Evolutionary conservation across 148 eudicot species (phyloP), one percentile per base, ranked within the genome.

Genomic region (Rhododendron mucronatum): DNA sequence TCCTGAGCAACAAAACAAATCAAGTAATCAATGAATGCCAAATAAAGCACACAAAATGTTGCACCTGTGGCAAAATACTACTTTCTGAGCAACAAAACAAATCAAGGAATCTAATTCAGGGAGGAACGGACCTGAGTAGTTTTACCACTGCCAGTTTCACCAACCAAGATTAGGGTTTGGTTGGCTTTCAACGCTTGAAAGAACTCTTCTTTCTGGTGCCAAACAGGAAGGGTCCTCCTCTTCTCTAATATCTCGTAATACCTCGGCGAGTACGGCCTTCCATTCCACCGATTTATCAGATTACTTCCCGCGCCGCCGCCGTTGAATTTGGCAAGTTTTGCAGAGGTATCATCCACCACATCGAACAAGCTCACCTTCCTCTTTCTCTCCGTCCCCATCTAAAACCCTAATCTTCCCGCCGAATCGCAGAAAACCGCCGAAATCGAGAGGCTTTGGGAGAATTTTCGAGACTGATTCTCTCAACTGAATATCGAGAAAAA

Each of bases 71-170:
- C 7, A 33, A 71, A 30, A 16, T 16, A 55, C 18, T 3, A 30
- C 2, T 4, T 23, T 1, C 12, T 78, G 30, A n/a, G 33, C 82
- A 76, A 55, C 5, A 71, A 78, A 87, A 63, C 37, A 45, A 18
- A 45, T 15, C 79, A 75, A 47, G 20, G 0, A 84, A 78, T 13
- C 57, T 53, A 4, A 53, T 63, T 48, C 7, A 21, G 14, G 1
- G 11, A 78, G 78, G 3, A 3, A 87, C 89, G 4, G 18, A 97
- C 99, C 99, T 97, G 99, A 59, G 99, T 97, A 20, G 98, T 97
- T 93, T 97, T 97, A 81, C 99, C 98, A 89, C 98, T 95, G 82
- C 99, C 99, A 73, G 99, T 97, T 88, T 97, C 99, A 84, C 99
- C 99, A 18, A 97, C 99, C 73, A 97, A 89, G 53, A 97, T 91